These are phyloP conservation scores for Gracilaria caudata DNA, from an alignment of 23 red algal species.

Conservation along the genomic window DNA sequence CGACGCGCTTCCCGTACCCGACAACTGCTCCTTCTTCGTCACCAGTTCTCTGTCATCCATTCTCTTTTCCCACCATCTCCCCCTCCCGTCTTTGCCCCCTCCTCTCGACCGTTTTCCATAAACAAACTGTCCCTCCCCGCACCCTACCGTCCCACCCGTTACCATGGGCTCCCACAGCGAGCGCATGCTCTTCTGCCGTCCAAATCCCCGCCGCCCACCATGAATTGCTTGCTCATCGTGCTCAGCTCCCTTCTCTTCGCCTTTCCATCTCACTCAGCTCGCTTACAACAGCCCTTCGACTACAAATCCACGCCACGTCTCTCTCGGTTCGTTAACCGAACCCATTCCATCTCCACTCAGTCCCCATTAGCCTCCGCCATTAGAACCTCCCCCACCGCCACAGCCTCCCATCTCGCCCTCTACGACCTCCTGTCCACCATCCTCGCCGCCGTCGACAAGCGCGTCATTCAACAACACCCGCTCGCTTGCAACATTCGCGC, in stretches of 20 bases:
- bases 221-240: not conserved
- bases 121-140: too few relatives aligned
- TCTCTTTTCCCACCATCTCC: too few relatives aligned
- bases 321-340: not conserved
- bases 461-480: not conserved
- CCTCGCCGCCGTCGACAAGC: not conserved
- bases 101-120: too few relatives aligned
- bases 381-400: not conserved
- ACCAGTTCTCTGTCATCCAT: too few relatives aligned
- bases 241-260: not conserved
- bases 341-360: not conserved
- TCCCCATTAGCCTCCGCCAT: not conserved
- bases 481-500: constrained; percentile 20
- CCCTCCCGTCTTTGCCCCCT: too few relatives aligned
- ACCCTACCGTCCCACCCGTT: too few relatives aligned
- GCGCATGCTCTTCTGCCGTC: not conserved
- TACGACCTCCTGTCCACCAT: not conserved
- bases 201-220: not conserved
- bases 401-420: not conserved
- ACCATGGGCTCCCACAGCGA: too few relatives aligned
- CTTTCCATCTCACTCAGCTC: not conserved
- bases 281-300: not conserved
- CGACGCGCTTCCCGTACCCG: not conserved
- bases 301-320: not conserved
- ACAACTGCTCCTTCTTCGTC: not conserved